These are phyloP conservation scores for Penicillium taxi DNA, from an alignment of 495 filamentous ascomycete genomes.

Conservation along the genomic window DNA sequence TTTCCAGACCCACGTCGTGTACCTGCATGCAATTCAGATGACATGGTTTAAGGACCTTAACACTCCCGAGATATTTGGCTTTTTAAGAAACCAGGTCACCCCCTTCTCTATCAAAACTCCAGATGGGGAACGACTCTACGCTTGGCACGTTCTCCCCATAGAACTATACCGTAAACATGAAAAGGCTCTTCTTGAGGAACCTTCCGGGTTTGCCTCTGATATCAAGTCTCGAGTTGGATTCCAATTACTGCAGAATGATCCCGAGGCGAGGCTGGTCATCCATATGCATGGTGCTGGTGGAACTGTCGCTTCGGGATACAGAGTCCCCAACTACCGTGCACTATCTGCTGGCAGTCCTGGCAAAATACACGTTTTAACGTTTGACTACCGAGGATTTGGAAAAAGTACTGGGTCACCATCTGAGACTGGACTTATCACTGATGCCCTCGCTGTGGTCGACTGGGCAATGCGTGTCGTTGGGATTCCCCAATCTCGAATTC, in stretches of 20 bases:
- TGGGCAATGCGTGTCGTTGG: constrained; percentile 58
- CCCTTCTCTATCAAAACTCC: constrained; percentile 54
- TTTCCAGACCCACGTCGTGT: constrained; percentile 43
- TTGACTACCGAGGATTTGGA: constrained; percentile 80
- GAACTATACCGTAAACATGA: constrained; percentile 53
- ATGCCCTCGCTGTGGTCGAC: constrained; percentile 55
- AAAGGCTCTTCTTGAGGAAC: constrained; percentile 39
- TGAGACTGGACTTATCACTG: constrained; percentile 60
- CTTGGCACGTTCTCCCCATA: constrained; percentile 68
- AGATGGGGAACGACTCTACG: constrained; percentile 52
- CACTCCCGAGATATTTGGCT: constrained; percentile 41
- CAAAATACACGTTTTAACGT: constrained; percentile 52
- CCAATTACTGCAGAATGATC: constrained; percentile 54
- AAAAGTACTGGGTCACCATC: constrained; percentile 61
- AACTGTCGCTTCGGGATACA: constrained; percentile 54
- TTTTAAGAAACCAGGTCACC: constrained; percentile 55
- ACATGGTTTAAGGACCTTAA: constrained; percentile 44
- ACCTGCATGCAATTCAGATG: constrained; percentile 39
- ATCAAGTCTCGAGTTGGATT: constrained; percentile 50
- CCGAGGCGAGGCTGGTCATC: constrained; percentile 51
- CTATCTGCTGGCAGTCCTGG: constrained; percentile 49
- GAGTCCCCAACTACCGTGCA: constrained; percentile 55
- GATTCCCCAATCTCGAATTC: constrained; percentile 58
- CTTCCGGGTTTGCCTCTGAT: constrained; percentile 42
- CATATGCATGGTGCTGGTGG: constrained; percentile 48